A percentile compares a stretch with the other conserved stretches of the same genome.
Conservation (phyloP, 2,329 filamentous ascomycete species). For the Pestalotiopsis fici region DNA sequence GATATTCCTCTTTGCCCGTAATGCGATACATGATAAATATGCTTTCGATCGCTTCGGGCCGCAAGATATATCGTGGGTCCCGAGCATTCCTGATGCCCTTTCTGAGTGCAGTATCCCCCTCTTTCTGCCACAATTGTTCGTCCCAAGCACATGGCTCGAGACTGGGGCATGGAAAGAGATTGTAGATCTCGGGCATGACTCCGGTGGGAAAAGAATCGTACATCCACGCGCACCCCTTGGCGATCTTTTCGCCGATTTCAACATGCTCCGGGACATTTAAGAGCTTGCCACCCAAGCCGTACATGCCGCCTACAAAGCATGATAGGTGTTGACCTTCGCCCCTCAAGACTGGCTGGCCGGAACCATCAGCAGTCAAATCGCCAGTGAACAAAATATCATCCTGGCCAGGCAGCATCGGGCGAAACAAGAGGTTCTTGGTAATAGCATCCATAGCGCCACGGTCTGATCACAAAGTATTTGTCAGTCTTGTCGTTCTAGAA, state of each 20-base stretch:
- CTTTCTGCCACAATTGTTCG: constrained; percentile 26
- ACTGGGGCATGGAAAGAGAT: constrained; percentile 42
- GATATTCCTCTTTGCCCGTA: constrained; percentile 46
- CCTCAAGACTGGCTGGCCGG: neutral
- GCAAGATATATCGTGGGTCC: constrained; percentile 50
- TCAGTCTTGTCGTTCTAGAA: neutral
- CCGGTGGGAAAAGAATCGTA: constrained; percentile 56
- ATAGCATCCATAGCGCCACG: constrained; percentile 59
- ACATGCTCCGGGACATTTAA: constrained; percentile 47
- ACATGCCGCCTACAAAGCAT: constrained; percentile 52
- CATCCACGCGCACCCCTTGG: constrained; percentile 60
- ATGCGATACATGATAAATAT: constrained; percentile 55
- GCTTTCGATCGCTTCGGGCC: constrained; percentile 53
- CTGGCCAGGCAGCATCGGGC: constrained; percentile 63
- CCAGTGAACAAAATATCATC: constrained; percentile 62
- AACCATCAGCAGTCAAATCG: constrained; percentile 16
- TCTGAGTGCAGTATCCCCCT: constrained; percentile 27
- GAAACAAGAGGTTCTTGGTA: constrained; percentile 66
- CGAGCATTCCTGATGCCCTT: constrained; percentile 64
- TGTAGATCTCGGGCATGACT: constrained; percentile 60
- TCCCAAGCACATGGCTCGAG: constrained; percentile 42
- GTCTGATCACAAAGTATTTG: constrained; percentile 40
- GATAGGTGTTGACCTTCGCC: constrained; percentile 42
- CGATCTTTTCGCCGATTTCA: constrained; percentile 45
- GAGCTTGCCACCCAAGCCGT: constrained; percentile 43